Base-by-base conservation (phyloP, 208 protist genomes). In the Leishmania guyanensis region DNA sequence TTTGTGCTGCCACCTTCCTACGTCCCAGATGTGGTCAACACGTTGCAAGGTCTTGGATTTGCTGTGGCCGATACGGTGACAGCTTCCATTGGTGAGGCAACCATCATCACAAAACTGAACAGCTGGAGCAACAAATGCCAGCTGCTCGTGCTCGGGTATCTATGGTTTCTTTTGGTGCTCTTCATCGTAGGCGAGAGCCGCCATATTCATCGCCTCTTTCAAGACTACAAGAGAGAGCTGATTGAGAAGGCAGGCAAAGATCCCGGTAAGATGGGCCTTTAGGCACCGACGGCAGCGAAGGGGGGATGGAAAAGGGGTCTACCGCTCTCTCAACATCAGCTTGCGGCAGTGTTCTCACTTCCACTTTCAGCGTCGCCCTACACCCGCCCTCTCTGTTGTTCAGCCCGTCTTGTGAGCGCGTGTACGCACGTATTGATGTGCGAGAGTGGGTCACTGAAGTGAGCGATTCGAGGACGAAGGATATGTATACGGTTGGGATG, bases 141-240 rank as follows among this genome's bases (percentile, higher is more conserved):
- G 82, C 70, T 89, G 53, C 73, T 92, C n/a, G 91, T 86, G 43
- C 80, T 97, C 43, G 80, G 79, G 29, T 97, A 97, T 73, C 54
- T 97, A 26, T 97, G 93, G 92, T 87, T 93, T 73, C 88, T 97
- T 68, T 89, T 95, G 53, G 81, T 79, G 33, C 80, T 97, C 33
- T 92, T 95, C 80, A 74, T 97, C 29, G 33, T 91, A 43, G 92
- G 91, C 60, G 91, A 95, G 81, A 88, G 82, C 46, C 85, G 81
- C 54, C 90, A 93, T 69, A 43, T 94, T 46, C 81, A 91, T 50
- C 70, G 53, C 14, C 80, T 94, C 75, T 97, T 95, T 78, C 81
- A 91, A 48, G 92, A 95, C 69, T 97, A 95, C 82, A 95, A 94
- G 79, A 83, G 88, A 14, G 93, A 95, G 70, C 89, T 95, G 78